These are phyloP conservation scores for Salicornia ramosissima DNA, from an alignment of 148 eudicot species.

Conservation along the genomic window DNA sequence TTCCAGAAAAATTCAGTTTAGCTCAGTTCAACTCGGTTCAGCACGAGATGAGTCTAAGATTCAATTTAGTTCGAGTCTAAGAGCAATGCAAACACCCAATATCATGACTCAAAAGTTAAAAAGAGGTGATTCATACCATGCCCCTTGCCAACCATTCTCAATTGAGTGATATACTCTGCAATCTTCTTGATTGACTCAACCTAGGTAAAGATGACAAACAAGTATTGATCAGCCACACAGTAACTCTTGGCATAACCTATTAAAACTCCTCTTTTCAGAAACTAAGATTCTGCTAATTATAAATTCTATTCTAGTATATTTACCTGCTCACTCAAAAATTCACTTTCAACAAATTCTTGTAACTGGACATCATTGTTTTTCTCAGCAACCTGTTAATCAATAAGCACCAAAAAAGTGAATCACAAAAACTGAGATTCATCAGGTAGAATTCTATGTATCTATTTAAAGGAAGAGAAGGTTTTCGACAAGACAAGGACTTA, in stretches of 20 bases:
- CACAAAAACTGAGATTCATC: not conserved
- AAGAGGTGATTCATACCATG: constrained; percentile 48
- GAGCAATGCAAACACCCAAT: too few species aligned
- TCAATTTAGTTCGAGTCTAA: too few species aligned
- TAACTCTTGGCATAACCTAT: not conserved
- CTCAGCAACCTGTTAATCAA: constrained; percentile 55
- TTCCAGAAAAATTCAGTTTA: too few species aligned
- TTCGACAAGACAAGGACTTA: constrained; percentile 22
- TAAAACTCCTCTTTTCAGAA: not conserved
- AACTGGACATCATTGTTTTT: constrained; percentile 64
- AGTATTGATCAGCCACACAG: not conserved
- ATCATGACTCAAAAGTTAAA: not conserved
- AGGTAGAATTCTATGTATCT: not conserved
- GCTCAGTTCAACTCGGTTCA: too few species aligned
- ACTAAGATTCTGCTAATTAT: not conserved
- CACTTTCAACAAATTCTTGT: constrained; percentile 66
- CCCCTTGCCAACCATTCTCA: constrained; percentile 82
- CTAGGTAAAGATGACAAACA: constrained; percentile 26
- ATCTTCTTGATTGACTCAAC: constrained; percentile 87
- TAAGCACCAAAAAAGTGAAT: not conserved
- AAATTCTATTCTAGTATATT: not conserved
- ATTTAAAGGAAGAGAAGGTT: not conserved
- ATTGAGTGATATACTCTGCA: constrained; percentile 67
- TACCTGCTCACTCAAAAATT: constrained; percentile 76
- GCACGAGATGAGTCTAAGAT: too few species aligned